These are phyloP conservation scores for Trichoderma simmonsii DNA, from an alignment of 2,329 filamentous ascomycete species.

Conservation along the genomic window DNA sequence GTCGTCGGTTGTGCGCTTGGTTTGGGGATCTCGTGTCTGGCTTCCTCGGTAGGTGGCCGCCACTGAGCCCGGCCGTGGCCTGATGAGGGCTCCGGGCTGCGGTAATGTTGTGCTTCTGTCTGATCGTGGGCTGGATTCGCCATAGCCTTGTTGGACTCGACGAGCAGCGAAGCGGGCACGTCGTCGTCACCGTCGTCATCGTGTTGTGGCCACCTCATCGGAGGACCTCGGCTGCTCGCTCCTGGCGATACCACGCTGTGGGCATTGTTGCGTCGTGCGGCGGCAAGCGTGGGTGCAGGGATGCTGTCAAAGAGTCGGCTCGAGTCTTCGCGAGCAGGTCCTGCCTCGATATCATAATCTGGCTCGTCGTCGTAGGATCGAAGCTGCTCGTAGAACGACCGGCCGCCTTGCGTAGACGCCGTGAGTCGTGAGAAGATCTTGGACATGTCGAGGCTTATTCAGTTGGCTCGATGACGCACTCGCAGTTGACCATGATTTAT, in stretches of 20 bases:
- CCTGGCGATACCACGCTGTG: slow-evolving; percentile 33
- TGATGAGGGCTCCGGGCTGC: slow-evolving; percentile 19
- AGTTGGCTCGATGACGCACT: neutral
- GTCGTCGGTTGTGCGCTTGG: slow-evolving; percentile 20
- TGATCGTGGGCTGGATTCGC: slow-evolving; percentile 24
- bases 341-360: slow-evolving; percentile 43
- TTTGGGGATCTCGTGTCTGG: slow-evolving; percentile 46
- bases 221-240: neutral
- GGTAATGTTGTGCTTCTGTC: slow-evolving; percentile 17
- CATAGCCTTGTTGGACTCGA: slow-evolving; percentile 47
- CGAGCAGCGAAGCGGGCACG: slow-evolving; percentile 60
- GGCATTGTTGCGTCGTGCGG: slow-evolving; percentile 47
- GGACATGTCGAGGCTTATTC: slow-evolving; percentile 24
- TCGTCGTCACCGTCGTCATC: slow-evolving; percentile 58
- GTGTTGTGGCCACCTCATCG: slow-evolving; percentile 30
- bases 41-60: slow-evolving; percentile 52
- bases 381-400: slow-evolving; percentile 51
- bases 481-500: slow-evolving; percentile 3
- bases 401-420: slow-evolving; percentile 26
- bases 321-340: slow-evolving; percentile 53
- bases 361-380: slow-evolving; percentile 39
- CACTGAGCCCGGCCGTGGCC: slow-evolving; percentile 50
- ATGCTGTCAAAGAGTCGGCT: slow-evolving; percentile 50
- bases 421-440: slow-evolving; percentile 47
- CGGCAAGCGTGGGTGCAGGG: slow-evolving; percentile 45